Evolutionary conservation across 192 early-diverging fungal species (phyloP), one percentile per base, ranked within the genome.

Genomic region (Podochytrium sp.): DNA sequence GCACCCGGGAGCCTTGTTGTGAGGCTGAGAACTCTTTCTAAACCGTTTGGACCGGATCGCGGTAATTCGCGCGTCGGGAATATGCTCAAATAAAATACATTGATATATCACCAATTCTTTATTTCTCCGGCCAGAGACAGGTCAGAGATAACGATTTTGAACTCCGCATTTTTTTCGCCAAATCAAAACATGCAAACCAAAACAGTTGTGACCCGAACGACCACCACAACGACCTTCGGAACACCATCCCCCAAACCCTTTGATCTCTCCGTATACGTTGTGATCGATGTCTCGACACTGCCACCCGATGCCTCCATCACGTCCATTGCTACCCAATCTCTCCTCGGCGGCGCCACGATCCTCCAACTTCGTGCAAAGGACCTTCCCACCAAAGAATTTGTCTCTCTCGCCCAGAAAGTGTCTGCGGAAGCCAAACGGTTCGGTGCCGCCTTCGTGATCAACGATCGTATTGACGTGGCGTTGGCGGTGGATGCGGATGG

Each of bases 311-410:
- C 93, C 25, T n/a, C n/a, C n/a, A n/a, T n/a, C n/a, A 50, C 84
- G 2, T 75, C 80, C 20, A 79, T 81, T 23, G 87, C 94, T 42
- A 79, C 85, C 63, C 80, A 83, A 29, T 89, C 92, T 14, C 83
- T 94, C 33, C 78, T 80, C 23, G 93, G 92, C 30, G 94, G 94
- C 25, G 92, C 89, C 6, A 94, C 93, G 0, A 75, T 94, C 34
- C 91, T 96, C 5, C 94, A 96, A 78, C 84, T 96, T 23, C 88
- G 94, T 30, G 94, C 95, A 76, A 96, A 96, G 83, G 81, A 80
- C 3, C 76, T 90, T 30, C 85, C 88, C 42, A 94, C 92, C 1
- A 51, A 78, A 12, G 77, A 83, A 34, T 96, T 96, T 76, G 84
- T 90, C 49, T 78, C 76, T 0, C 63, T 85, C 12, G 93, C 92